Base-by-base conservation (phyloP, 257 asterid species). In the Prunella vulgaris region DNA sequence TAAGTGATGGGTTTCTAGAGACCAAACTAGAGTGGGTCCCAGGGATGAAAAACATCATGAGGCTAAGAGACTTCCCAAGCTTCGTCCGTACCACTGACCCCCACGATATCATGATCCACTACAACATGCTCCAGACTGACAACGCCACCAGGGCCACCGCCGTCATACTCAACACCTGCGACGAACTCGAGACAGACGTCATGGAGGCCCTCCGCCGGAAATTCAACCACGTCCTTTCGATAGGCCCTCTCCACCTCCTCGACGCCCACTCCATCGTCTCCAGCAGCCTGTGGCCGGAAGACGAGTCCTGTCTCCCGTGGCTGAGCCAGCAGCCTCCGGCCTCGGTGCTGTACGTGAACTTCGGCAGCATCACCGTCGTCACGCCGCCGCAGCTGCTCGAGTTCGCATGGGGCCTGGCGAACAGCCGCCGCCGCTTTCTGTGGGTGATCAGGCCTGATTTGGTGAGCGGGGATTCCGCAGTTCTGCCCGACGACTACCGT, bases 321-420 rank as follows among this genome's bases (percentile, higher is more conserved):
- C 80, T 84, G 21, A 32, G 78, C 15, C 13, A 12, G 1, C 28
- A 59, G 51, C 72, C 46, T 0, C 74, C 82, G 0, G 46, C 21
- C 14, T 79, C 88, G 0, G 88, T 84, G 0, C 77, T 84, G 5
- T 79, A 74, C 38, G 88, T 81, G 6, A 84, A 84, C 57, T 84
- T 84, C 22, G 86, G 89, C 3, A 84, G 89, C 60, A 74, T 84
- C 66, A 77, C 82, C 0, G 74, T 77, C 17, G 46, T 84, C 44
- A 72, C 82, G 1, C 72, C 79, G 1, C 20, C 64, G 3, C 85
- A 84, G 27, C 76, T 84, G 13, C 56, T 62, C 0, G 88, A 84
- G 62, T 76, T 84, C 30, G 86, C 88, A 0, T 84, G 82, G 86
- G 88, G 88, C 4, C 79, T 84, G 0, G 86, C 86, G 0, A 65